These are phyloP conservation scores for Fraxinus dipetala DNA, from an alignment of 305 asterid genomes.

Conservation along the genomic window DNA sequence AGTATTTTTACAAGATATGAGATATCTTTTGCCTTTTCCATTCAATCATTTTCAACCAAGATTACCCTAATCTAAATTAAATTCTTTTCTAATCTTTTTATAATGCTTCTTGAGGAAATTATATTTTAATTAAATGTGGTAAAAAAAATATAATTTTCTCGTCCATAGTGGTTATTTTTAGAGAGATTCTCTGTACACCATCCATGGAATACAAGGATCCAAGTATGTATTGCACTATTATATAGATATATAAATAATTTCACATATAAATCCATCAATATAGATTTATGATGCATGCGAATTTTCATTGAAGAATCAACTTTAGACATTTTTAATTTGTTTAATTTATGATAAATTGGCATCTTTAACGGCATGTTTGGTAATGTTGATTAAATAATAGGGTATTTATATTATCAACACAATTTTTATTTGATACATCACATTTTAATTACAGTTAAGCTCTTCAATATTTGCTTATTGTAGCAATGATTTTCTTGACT, in stretches of 20 bases:
- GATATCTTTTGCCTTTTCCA: neutral
- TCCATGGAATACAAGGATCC: neutral
- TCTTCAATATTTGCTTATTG: too few species aligned
- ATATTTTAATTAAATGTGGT: neutral
- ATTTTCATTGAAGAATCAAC: neutral
- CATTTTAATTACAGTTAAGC: too few species aligned
- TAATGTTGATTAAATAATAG: neutral
- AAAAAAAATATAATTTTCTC: neutral
- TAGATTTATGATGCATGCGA: neutral
- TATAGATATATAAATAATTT: neutral
- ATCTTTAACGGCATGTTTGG: neutral
- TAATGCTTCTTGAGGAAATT: neutral
- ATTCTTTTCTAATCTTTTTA: neutral
- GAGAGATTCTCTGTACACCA: neutral
- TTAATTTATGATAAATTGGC: neutral
- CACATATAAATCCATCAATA: neutral
- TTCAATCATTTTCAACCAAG: neutral
- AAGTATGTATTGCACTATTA: neutral
- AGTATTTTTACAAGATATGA: neutral
- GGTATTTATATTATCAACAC: too few species aligned
- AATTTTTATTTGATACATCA: too few species aligned
- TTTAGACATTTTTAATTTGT: neutral
- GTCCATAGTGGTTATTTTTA: neutral
- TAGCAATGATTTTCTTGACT: too few species aligned
- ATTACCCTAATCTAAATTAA: neutral